A percentile compares a stretch with the other conserved stretches of the same genome.
phyloP scores from a whole-genome alignment of 129 eudicot species.

The Dittrichia graveolens region DNA sequence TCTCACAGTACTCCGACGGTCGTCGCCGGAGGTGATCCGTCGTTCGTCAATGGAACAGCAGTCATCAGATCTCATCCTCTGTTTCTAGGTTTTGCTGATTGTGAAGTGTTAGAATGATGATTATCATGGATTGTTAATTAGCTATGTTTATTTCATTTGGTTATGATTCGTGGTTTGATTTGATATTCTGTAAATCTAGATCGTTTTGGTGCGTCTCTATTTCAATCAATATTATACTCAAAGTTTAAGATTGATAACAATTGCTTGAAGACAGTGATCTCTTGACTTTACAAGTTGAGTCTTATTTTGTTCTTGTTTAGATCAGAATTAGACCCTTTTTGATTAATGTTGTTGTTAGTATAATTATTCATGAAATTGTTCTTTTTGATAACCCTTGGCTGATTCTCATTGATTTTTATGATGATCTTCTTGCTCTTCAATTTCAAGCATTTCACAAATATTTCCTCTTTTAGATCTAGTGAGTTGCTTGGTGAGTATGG shows the following conservation, averaged over 20 bases:
- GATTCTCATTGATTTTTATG: neutral
- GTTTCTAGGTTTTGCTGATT: conserved; percentile 5
- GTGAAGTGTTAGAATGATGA: neutral
- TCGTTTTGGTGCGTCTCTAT: conserved; percentile 13
- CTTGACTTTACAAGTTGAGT: neutral
- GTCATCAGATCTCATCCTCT: neutral
- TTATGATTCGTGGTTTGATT: conserved; percentile 18
- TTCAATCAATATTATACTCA: conserved; percentile 10
- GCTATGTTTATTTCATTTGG: neutral
- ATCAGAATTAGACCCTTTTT: neutral
- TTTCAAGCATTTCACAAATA: neutral
- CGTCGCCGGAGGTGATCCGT: conserved; percentile 48
- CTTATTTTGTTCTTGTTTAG: neutral
- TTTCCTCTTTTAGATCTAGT: neutral
- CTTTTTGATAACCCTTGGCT: neutral
- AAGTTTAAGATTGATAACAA: neutral
- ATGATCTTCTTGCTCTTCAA: neutral
- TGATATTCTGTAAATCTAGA: conserved; percentile 29
- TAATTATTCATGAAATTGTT: too few species aligned
- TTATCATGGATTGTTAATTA: conserved; percentile 15
- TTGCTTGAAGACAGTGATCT: neutral
- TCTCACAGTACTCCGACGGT: conserved; percentile 72
- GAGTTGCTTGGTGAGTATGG: conserved; percentile 9
- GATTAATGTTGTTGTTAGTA: too few species aligned
- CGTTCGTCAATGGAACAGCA: conserved; percentile 14